phyloP scores from a whole-genome alignment of 2,329 filamentous ascomycete genomes.

The Ophiostoma tasmaniense region DNA sequence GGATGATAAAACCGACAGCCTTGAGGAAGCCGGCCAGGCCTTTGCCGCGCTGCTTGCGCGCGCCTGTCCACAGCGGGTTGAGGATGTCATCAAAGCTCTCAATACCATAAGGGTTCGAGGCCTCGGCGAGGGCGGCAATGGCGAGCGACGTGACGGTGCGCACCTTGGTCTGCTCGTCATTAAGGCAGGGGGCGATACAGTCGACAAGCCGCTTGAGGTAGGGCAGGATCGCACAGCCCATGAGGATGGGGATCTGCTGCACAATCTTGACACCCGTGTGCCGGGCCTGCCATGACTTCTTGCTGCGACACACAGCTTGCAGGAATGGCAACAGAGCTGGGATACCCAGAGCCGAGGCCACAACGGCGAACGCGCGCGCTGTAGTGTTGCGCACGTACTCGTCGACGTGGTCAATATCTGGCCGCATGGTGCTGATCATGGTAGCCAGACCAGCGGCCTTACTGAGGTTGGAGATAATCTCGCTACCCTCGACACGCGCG shows the following conservation, averaged over 20 bases:
- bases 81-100: constrained; percentile 98
- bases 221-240: constrained; percentile 93
- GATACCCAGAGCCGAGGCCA: constrained; percentile 91
- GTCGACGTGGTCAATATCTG: constrained; percentile 96
- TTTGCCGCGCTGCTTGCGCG: constrained; percentile 91
- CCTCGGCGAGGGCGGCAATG: constrained; percentile 89
- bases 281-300: constrained; percentile 97
- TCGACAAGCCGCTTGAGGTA: constrained; percentile 94
- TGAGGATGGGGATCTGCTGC: constrained; percentile 95
- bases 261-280: constrained; percentile 99
- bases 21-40: constrained; percentile 93
- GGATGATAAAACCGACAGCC: constrained; percentile 95
- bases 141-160: constrained; percentile 91
- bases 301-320: constrained; percentile 89
- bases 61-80: constrained; percentile 94
- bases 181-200: constrained; percentile 90
- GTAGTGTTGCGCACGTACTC: constrained; percentile 98
- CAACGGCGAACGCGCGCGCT: constrained; percentile 90
- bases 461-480: constrained; percentile 96
- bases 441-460: constrained; percentile 95
- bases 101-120: constrained; percentile 96
- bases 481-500: constrained; percentile 91
- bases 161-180: constrained; percentile 97
- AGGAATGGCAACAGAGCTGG: constrained; percentile 91
- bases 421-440: constrained; percentile 99